phyloP scores from a whole-genome alignment of 2,329 filamentous ascomycete genomes.

The Sarocladiaceae sp. region DNA sequence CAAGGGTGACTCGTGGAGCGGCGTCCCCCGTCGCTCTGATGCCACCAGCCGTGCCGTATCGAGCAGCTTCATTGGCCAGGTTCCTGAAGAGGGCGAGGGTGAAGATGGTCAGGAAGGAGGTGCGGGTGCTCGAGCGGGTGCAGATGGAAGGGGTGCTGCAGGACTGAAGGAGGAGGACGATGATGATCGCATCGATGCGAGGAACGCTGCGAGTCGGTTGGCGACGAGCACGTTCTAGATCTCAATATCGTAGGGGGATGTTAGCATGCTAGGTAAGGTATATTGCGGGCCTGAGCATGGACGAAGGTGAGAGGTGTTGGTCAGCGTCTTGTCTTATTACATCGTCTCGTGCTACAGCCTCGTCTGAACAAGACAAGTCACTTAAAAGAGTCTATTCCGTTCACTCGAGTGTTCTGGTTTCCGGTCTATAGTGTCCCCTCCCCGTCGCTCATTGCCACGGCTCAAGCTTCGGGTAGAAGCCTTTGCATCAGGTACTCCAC shows the following conservation, averaged over 20 bases:
- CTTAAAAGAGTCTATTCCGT: too few species aligned
- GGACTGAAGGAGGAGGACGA: conserved; percentile 74
- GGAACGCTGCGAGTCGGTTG: conserved; percentile 89
- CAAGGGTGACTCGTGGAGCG: conserved; percentile 97
- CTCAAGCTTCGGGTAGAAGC: conserved; percentile 44
- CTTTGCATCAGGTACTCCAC: conserved; percentile 98
- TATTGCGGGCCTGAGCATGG: background rate
- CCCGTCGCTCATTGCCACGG: background rate
- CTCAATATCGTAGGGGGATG: too few species aligned
- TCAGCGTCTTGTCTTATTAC: too few species aligned
- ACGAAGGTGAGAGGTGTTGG: too few species aligned
- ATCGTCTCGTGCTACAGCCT: too few species aligned
- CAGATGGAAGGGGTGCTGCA: conserved; percentile 30
- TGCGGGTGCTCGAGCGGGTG: conserved; percentile 25
- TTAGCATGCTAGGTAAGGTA: background rate
- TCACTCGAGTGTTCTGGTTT: too few species aligned
- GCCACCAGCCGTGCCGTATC: conserved; percentile 72
- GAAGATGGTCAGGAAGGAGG: conserved; percentile 35
- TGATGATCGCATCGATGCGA: conserved; percentile 88
- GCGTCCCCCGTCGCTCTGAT: conserved; percentile 77
- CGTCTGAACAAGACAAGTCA: too few species aligned
- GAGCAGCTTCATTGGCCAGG: conserved; percentile 59
- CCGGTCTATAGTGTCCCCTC: too few species aligned
- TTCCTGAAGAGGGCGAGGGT: conserved; percentile 54
- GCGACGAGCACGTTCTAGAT: conserved; percentile 89